Evolutionary conservation across 2,329 filamentous ascomycete genomes (phyloP).

Genomic region (Phialemonium atrogriseum): DNA sequence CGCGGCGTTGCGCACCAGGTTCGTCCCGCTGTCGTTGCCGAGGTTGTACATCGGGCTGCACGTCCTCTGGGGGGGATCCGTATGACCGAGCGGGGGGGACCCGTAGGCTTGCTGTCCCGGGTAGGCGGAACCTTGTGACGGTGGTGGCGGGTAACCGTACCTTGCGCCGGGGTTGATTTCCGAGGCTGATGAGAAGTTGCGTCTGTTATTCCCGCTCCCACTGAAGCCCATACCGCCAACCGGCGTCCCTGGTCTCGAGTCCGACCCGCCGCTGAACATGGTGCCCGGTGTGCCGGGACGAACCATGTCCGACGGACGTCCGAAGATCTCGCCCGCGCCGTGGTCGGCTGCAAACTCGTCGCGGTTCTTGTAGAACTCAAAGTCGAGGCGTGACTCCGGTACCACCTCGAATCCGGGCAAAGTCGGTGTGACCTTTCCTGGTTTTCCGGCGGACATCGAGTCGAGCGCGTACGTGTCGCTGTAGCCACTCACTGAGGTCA

Average conservation of each 20-base stretch:
- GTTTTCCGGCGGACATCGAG: slow-evolving; percentile 64
- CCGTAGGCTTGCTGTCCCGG: slow-evolving; percentile 9
- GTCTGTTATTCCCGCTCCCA: slow-evolving; percentile 10
- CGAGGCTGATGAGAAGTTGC: slow-evolving; percentile 15
- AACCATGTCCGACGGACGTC: slow-evolving; percentile 47
- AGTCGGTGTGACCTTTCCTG: slow-evolving; percentile 21
- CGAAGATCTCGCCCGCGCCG: slow-evolving; percentile 66
- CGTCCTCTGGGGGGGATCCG: slow-evolving; percentile 20
- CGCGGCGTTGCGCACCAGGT: slow-evolving; percentile 45
- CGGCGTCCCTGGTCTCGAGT: slow-evolving; percentile 45
- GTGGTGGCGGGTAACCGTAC: slow-evolving; percentile 6
- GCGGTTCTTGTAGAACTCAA: slow-evolving; percentile 84
- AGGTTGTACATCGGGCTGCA: slow-evolving; percentile 39
- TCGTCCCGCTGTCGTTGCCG: slow-evolving; percentile 43
- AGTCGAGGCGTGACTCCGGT: slow-evolving; percentile 77
- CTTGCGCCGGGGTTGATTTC: slow-evolving; percentile 9
- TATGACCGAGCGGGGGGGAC: slow-evolving; percentile 6
- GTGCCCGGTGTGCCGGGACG: slow-evolving; percentile 55
- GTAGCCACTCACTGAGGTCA: slow-evolving; percentile 59
- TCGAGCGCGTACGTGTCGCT: slow-evolving; percentile 77
- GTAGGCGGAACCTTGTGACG: slow-evolving; percentile 9
- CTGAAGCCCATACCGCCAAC: slow-evolving; percentile 26
- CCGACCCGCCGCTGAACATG: slow-evolving; percentile 29
- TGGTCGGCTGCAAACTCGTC: slow-evolving; percentile 82
- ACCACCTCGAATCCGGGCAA: slow-evolving; percentile 83